Conservation (phyloP, 257 asterid species). For the Plectranthus barbatus region DNA sequence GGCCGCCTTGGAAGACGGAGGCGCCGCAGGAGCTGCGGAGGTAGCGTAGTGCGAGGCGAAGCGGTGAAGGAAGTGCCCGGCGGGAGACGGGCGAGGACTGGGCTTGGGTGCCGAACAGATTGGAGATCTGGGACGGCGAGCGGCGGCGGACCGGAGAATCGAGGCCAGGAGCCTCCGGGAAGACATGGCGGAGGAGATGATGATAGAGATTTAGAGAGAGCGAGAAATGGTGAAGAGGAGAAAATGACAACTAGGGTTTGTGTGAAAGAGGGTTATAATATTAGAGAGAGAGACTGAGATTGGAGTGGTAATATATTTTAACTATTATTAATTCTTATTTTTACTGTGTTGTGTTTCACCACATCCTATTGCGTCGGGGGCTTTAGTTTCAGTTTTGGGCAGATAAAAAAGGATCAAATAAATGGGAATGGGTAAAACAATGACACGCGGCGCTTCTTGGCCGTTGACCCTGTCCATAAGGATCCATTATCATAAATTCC, state of each 20-base stretch:
- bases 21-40: slow-evolving; percentile 40
- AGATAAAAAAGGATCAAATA: slow-evolving; percentile 15
- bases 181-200: slow-evolving; percentile 29
- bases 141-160: slow-evolving; percentile 34
- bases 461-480: no score
- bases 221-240: background rate
- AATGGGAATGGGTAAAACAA: background rate
- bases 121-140: slow-evolving; percentile 32
- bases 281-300: slow-evolving; percentile 12
- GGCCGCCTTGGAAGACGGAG: slow-evolving; percentile 28
- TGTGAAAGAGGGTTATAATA: slow-evolving; percentile 22
- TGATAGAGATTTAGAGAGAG: slow-evolving; percentile 9
- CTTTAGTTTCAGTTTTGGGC: background rate
- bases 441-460: slow-evolving; percentile 3
- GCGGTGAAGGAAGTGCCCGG: slow-evolving; percentile 61
- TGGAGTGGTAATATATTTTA: background rate
- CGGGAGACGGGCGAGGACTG: slow-evolving; percentile 33
- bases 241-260: slow-evolving; percentile 24
- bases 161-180: slow-evolving; percentile 53
- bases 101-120: slow-evolving; percentile 28
- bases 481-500: background rate
- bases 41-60: slow-evolving; percentile 52
- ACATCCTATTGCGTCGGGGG: no score
- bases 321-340: background rate
- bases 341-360: background rate